Evolutionary conservation across 495 filamentous ascomycete genomes (phyloP).

Genomic region (Copromyces sp.): DNA sequence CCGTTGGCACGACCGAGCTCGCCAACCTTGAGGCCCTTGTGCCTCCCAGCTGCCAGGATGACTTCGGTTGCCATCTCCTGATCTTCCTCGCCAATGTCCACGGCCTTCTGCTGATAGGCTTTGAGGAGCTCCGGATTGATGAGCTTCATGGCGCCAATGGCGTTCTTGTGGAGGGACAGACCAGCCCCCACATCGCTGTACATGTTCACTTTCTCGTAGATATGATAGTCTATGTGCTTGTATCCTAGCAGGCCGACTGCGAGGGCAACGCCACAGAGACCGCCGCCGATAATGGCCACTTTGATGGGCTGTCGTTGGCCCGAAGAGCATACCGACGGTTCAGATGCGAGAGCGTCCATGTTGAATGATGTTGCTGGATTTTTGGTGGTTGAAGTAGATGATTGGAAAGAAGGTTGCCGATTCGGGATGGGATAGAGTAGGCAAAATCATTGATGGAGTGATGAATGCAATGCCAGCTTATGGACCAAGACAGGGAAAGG

Average conservation of each 20-base stretch:
- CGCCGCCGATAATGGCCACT: constrained; percentile 28
- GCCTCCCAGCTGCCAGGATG: constrained; percentile 23
- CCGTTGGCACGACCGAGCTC: constrained; percentile 31
- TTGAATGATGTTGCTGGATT: not conserved
- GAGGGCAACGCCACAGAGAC: constrained; percentile 27
- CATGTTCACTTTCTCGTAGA: constrained; percentile 22
- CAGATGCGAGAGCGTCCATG: not conserved
- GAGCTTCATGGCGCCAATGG: constrained; percentile 26
- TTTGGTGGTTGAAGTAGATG: not conserved
- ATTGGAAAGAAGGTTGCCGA: too few relatives aligned
- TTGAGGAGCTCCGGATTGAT: constrained; percentile 23
- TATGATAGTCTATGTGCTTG: constrained; percentile 23
- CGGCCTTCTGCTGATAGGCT: constrained; percentile 27
- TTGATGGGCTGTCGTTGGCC: constrained; percentile 5
- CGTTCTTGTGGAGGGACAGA: constrained; percentile 28
- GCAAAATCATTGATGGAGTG: not conserved
- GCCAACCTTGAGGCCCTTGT: constrained; percentile 21
- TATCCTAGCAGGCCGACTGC: constrained; percentile 18
- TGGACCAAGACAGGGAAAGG: not conserved
- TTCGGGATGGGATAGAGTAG: not conserved
- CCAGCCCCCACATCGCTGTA: constrained; percentile 30
- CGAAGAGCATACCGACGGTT: not conserved
- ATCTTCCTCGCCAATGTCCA: constrained; percentile 21
- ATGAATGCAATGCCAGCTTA: not conserved
- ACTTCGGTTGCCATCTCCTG: constrained; percentile 27